Evolutionary conservation across 345 rosid genomes (phyloP).

Genomic region (Passiflora organensis): DNA sequence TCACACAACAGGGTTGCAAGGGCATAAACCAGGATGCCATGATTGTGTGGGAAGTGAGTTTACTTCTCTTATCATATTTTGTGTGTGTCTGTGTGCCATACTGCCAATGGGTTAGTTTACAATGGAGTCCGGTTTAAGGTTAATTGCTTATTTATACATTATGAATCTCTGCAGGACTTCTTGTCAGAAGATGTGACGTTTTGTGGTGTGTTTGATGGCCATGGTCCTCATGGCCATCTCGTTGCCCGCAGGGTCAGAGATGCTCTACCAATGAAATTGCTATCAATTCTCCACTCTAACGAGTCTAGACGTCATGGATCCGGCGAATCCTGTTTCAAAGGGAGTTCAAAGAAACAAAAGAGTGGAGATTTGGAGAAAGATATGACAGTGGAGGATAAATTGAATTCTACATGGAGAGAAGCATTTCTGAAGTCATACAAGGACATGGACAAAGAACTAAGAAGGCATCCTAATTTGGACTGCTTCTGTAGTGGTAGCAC

Average conservation of each 20-base stretch:
- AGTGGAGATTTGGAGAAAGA: constrained; percentile 45
- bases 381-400: constrained; percentile 41
- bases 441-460: constrained; percentile 95
- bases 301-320: constrained; percentile 50
- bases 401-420: constrained; percentile 75
- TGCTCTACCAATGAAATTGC: constrained; percentile 69
- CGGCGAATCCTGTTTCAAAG: constrained; percentile 44
- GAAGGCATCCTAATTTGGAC: constrained; percentile 86
- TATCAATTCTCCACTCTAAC: constrained; percentile 49
- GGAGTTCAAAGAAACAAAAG: constrained; percentile 42
- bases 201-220: constrained; percentile 98
- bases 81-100: constrained; percentile 13
- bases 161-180: constrained; percentile 60
- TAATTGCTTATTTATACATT: constrained; percentile 13
- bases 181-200: constrained; percentile 81
- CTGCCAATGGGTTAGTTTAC: too few relatives aligned
- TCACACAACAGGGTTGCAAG: constrained; percentile 97
- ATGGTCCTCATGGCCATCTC: constrained; percentile 98
- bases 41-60: constrained; percentile 98
- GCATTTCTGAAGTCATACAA: constrained; percentile 82
- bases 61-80: constrained; percentile 13
- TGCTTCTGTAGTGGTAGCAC: constrained; percentile 99
- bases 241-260: constrained; percentile 98
- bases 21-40: constrained; percentile 97
- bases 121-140: constrained; percentile 15